Base-by-base conservation (phyloP, 78 protist genomes). In the Cavenderia fasciculata region DNA sequence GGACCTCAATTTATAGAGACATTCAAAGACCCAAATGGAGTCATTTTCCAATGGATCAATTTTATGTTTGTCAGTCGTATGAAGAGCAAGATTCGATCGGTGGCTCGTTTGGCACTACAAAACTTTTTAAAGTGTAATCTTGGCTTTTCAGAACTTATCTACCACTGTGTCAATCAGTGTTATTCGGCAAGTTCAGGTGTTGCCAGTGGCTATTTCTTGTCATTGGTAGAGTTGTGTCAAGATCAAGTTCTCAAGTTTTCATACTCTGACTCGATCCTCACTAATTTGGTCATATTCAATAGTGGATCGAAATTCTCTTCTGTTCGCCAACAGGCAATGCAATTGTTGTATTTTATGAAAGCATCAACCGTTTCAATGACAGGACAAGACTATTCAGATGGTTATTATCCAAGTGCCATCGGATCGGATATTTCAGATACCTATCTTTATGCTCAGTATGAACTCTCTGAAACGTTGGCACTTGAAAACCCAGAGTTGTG, bases 1-100 rank as follows among this genome's bases (percentile, higher is more conserved):
- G 93, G 93, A 21, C 93, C 93, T 33, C 62, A 21, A 12, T 87
- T 65, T 51, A 59, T 77, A 27, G 86, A 68, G 19, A 74, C 59
- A 44, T 87, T 77, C 12, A 77, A 74, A 46, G 79, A 77, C 21
- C 86, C 93, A 46, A 33, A 29, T 46, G 85, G 88, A 11, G 87
- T 77, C 0, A 51, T 87, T 25, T 87, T 75, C 41, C 93, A 74
- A 33, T 87, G 93, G 93, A 87, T 87, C 16, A 87, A 87, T 41
- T 43, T 34, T 25, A 74, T 87, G 93, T 71, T 87, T 44, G 49
- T 51, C 33, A 36, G 44, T 0, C 34, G 46, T 4, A 68, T 61
- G 54, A 74, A 86, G 43, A 56, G 74, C 0, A 74, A 77, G 52
- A 36, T 77, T 11, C 23, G 93, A 47, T 59, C 85, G 21, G 65